phyloP scores from a whole-genome alignment of 2,329 filamentous ascomycete species.

The Setomelanomma holmii region DNA sequence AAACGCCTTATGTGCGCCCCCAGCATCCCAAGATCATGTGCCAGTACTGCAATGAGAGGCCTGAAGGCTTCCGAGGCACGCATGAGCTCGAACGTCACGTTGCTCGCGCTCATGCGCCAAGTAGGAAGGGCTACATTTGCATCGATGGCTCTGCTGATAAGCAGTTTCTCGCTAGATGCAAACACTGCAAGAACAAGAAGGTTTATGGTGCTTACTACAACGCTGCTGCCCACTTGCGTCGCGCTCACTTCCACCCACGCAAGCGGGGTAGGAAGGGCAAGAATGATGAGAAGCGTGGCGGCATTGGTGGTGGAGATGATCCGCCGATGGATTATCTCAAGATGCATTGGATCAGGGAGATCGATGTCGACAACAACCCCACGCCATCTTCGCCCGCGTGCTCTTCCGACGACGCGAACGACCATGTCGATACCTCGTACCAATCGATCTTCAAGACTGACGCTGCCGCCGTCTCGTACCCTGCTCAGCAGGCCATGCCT shows the following conservation, averaged over 20 bases:
- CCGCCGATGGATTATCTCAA: constrained; percentile 68
- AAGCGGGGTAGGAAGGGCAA: constrained; percentile 65
- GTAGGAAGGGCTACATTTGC: constrained; percentile 69
- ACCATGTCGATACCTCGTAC: constrained; percentile 13
- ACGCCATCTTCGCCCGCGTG: constrained; percentile 26
- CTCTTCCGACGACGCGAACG: constrained; percentile 27
- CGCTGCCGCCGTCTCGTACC: constrained; percentile 12
- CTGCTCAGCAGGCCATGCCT: constrained; percentile 14
- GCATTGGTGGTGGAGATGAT: constrained; percentile 67
- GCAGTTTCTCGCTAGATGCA: constrained; percentile 79
- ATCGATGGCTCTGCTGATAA: constrained; percentile 64
- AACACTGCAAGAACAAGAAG: constrained; percentile 78
- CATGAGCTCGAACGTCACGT: constrained; percentile 70
- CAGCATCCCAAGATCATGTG: constrained; percentile 77
- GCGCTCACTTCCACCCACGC: constrained; percentile 83
- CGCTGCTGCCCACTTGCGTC: constrained; percentile 85
- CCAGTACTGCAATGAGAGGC: constrained; percentile 71
- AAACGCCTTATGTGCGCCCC: constrained; percentile 67
- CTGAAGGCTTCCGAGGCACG: constrained; percentile 82
- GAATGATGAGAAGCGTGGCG: constrained; percentile 65
- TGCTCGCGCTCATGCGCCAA: constrained; percentile 69
- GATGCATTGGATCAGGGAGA: constrained; percentile 65
- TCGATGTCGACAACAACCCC: constrained; percentile 53
- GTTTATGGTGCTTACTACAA: constrained; percentile 94
- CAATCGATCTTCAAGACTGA: constrained; percentile 15